Evolutionary conservation across 192 early-diverging fungal genomes (phyloP), one percentile per base, ranked within the genome.

Genomic region (Rhizophagus clarus): DNA sequence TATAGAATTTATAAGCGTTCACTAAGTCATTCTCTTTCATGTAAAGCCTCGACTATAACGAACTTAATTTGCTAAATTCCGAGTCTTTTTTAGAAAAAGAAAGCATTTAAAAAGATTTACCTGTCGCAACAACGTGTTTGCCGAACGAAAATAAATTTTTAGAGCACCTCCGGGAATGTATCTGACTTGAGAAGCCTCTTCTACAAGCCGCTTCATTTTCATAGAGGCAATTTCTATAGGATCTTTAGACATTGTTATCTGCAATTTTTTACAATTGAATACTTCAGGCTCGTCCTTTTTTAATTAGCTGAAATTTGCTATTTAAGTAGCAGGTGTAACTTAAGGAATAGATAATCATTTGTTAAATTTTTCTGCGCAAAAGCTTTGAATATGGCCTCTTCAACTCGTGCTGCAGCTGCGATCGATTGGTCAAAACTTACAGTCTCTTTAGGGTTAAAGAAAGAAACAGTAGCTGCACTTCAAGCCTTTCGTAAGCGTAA

Each of bases 401-500:
- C 88, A 63, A 34, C 22, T 40, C 85, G 88, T 79, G 88, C 89
- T 76, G 91, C 93, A 80, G 90, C 92, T 76, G 76, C 82, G 28
- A 90, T 99, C 82, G 95, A 98, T 91, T 99, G 95, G 95, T 84
- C 93, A 77, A 93, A 93, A 81, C 84, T 99, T 82, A 90, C 89
- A 82, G 90, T 91, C 26, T 94, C 93, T 81, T 88, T 97, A 42
- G 86, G 88, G 7, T 88, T 94, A 84, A 92, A 93, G 83, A 92
- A 94, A 71, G 98, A 99, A 83, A 98, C 97, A 60, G 91, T 94
- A 76, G 92, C 91, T 71, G 87, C 94, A 34, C 84, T 99, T 69
- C 86, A 86, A 79, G 91, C 94, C 22, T 99, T 99, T 95, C 96
- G 97, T 82, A 94, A 97, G 83, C 93, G 96, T 83, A 96, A 97